phyloP scores from a whole-genome alignment of 805 yeast species.

The Spathaspora hagerdaliae region DNA sequence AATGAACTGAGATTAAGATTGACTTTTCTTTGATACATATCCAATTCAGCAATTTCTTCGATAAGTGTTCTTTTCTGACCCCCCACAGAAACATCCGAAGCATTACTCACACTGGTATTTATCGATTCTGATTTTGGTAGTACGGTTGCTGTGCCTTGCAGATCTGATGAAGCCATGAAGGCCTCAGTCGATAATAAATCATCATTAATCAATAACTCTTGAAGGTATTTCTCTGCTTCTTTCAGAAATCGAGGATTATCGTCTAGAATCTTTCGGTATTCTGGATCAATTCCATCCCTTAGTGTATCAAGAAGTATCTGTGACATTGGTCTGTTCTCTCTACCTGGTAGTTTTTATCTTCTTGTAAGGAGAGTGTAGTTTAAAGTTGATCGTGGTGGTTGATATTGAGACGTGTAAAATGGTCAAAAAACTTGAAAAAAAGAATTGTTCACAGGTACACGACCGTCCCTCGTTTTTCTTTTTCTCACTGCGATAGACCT shows the following conservation, averaged over 20 bases:
- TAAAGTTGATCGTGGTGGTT: too few species aligned
- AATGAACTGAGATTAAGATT: constrained; percentile 44
- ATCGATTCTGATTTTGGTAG: not conserved
- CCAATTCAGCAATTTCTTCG: constrained; percentile 74
- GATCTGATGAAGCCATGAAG: constrained; percentile 33
- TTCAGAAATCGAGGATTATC: constrained; percentile 14
- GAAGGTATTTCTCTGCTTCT: constrained; percentile 28
- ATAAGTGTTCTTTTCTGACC: constrained; percentile 35
- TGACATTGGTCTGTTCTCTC: constrained; percentile 18
- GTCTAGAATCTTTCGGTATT: constrained; percentile 14
- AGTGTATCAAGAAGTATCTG: constrained; percentile 31
- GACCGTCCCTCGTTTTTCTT: too few species aligned
- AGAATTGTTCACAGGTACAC: too few species aligned
- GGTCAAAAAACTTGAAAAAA: too few species aligned
- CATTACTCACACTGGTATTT: too few species aligned
- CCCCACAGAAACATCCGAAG: not conserved
- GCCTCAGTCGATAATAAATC: constrained; percentile 42
- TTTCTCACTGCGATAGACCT: too few species aligned
- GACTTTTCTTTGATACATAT: constrained; percentile 46
- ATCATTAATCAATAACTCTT: constrained; percentile 45
- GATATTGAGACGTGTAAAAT: too few species aligned
- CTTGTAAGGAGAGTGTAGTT: too few species aligned
- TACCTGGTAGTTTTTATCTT: too few species aligned
- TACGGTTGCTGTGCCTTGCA: not conserved
- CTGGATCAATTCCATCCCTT: constrained; percentile 22